phyloP scores from a whole-genome alignment of 345 rosid genomes.

The Eucalyptus pauciflora region DNA sequence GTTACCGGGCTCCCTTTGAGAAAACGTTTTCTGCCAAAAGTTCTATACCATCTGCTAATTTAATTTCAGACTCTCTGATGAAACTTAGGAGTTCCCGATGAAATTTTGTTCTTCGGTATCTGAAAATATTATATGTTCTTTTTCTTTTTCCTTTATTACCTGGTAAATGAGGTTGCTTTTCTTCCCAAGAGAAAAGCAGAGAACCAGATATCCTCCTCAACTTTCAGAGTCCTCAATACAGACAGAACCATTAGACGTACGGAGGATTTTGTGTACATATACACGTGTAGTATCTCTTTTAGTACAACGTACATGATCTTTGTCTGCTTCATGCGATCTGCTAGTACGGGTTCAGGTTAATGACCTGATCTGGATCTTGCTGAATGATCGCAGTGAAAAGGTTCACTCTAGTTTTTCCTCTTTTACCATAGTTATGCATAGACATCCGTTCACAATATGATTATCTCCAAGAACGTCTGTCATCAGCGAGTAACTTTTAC shows the following conservation, averaged over 20 bases:
- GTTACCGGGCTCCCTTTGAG: not conserved
- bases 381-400: not conserved
- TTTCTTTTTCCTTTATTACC: not conserved
- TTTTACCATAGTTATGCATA: not conserved
- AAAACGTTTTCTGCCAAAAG: not conserved
- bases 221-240: not conserved
- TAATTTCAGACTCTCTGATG: not conserved
- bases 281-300: not conserved
- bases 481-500: not conserved
- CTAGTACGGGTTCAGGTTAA: not conserved
- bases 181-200: not conserved
- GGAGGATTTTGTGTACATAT: not conserved
- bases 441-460: not conserved
- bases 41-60: not conserved
- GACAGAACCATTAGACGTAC: not conserved
- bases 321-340: not conserved
- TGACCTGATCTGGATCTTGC: not conserved
- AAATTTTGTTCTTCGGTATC: not conserved
- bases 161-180: not conserved
- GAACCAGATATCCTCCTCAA: not conserved
- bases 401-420: not conserved
- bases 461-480: not conserved
- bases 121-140: not conserved
- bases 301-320: not conserved
- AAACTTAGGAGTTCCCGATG: not conserved